These are phyloP conservation scores for Psophocarpus tetragonolobus DNA, from an alignment of 306 rosid species.

Conservation along the genomic window DNA sequence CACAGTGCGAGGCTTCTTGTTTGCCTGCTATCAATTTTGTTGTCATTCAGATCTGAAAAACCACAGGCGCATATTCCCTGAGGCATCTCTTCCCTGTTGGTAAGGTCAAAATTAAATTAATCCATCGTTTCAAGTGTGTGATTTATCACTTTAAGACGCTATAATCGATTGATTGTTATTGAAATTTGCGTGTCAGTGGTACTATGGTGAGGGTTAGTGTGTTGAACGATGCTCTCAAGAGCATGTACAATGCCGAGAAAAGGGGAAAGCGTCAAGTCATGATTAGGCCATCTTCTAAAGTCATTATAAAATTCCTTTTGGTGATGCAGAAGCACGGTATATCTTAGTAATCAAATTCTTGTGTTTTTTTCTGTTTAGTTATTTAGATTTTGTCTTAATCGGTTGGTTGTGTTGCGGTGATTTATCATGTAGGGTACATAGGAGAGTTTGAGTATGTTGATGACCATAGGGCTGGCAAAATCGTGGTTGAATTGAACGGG, in stretches of 20 bases:
- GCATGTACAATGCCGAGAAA: constrained; percentile 61
- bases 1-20: not conserved
- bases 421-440: constrained; percentile 43
- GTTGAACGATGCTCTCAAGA: constrained; percentile 54
- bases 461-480: constrained; percentile 55
- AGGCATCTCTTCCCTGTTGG: constrained; percentile 25
- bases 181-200: constrained; percentile 23
- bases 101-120: constrained; percentile 24
- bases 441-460: constrained; percentile 58
- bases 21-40: not conserved
- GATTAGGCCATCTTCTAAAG: constrained; percentile 56
- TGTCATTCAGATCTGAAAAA: not conserved
- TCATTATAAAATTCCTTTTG: constrained; percentile 46
- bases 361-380: not conserved
- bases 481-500: constrained; percentile 55
- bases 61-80: not conserved
- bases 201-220: constrained; percentile 51
- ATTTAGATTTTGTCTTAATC: not conserved
- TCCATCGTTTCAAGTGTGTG: not conserved
- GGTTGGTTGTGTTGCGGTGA: too few relatives aligned
- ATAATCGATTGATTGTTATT: not conserved
- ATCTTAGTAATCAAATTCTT: too few relatives aligned
- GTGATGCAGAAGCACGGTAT: constrained; percentile 55
- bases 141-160: not conserved
- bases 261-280: constrained; percentile 56